Percentiles rank a stretch among this genome's conserved stretches.
Evolutionary conservation across 2,329 filamentous ascomycete genomes (phyloP).

Genomic region (Nigrograna mackinnonii): DNA sequence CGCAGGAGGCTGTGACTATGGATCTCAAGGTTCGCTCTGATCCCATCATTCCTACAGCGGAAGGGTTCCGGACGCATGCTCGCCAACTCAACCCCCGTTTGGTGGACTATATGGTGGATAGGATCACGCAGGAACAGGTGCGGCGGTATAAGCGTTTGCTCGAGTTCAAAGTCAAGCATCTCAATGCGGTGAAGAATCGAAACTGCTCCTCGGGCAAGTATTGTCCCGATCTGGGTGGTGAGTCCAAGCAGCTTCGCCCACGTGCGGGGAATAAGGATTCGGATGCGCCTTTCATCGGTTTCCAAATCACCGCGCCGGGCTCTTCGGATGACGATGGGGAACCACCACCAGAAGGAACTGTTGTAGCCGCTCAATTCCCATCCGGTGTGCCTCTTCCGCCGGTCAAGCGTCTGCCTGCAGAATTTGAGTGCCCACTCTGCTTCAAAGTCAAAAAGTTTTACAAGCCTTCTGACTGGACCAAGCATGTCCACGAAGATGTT

Average conservation of each 20-base stretch:
- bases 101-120: conserved; percentile 70
- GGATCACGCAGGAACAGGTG: conserved; percentile 80
- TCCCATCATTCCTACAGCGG: conserved; percentile 70
- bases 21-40: conserved; percentile 67
- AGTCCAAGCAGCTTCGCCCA: conserved; percentile 63
- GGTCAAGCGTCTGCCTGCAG: conserved; percentile 74
- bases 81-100: conserved; percentile 74
- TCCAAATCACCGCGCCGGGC: conserved; percentile 59
- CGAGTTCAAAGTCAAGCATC: conserved; percentile 71
- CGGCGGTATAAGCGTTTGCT: conserved; percentile 78
- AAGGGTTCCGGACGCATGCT: conserved; percentile 78
- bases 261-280: conserved; percentile 62
- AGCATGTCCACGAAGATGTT: conserved; percentile 92
- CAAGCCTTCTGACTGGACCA: conserved; percentile 96
- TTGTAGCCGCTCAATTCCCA: conserved; percentile 76
- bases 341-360: conserved; percentile 67
- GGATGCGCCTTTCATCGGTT: conserved; percentile 59
- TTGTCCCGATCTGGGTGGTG: conserved; percentile 71
- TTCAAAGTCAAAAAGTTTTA: conserved; percentile 83
- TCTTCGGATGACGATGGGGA: conserved; percentile 67
- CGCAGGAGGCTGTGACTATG: conserved; percentile 62
- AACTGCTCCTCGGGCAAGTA: conserved; percentile 65
- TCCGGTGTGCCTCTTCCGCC: conserved; percentile 81
- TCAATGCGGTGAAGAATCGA: conserved; percentile 58
- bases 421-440: conserved; percentile 89